Evolutionary conservation across 129 eudicot species (phyloP).

Genomic region (Oenanthe sinensis): DNA sequence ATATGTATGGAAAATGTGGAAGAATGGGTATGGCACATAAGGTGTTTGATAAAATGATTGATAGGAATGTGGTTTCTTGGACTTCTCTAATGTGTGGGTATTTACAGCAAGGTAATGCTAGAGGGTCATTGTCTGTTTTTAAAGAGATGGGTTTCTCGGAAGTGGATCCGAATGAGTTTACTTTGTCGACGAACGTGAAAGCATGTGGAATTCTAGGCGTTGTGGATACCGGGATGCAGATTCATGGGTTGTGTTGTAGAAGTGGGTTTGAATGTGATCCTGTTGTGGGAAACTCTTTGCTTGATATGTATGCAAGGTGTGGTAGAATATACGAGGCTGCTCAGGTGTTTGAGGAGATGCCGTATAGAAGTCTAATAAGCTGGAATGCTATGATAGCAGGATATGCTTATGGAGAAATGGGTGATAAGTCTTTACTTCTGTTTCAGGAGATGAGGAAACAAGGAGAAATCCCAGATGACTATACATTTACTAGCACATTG

Average conservation of each 20-base stretch:
- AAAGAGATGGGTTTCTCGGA: slow-evolving; percentile 37
- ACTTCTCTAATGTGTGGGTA: slow-evolving; percentile 73
- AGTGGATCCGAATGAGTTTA: slow-evolving; percentile 57
- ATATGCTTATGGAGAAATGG: slow-evolving; percentile 32
- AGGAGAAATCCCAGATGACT: slow-evolving; percentile 57
- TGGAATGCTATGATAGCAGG: slow-evolving; percentile 80
- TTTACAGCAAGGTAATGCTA: slow-evolving; percentile 31
- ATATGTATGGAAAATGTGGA: slow-evolving; percentile 57
- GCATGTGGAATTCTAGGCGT: slow-evolving; percentile 53
- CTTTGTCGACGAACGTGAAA: slow-evolving; percentile 52
- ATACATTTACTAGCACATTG: slow-evolving; percentile 58
- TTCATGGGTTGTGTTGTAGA: slow-evolving; percentile 62
- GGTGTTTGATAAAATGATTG: slow-evolving; percentile 61
- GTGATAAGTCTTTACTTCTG: slow-evolving; percentile 30
- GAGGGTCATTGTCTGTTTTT: slow-evolving; percentile 32
- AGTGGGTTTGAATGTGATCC: slow-evolving; percentile 47
- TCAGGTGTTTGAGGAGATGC: slow-evolving; percentile 40
- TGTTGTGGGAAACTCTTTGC: slow-evolving; percentile 65
- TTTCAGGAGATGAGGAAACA: slow-evolving; percentile 43
- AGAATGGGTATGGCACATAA: slow-evolving; percentile 29
- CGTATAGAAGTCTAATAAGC: slow-evolving; percentile 36
- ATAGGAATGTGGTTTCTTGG: slow-evolving; percentile 63
- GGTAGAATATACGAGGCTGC: slow-evolving; percentile 44
- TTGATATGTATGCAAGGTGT: slow-evolving; percentile 78
- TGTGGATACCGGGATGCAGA: slow-evolving; percentile 54